Conservation (phyloP, 2,329 filamentous ascomycete species). For the Aspergillus vadensis region DNA sequence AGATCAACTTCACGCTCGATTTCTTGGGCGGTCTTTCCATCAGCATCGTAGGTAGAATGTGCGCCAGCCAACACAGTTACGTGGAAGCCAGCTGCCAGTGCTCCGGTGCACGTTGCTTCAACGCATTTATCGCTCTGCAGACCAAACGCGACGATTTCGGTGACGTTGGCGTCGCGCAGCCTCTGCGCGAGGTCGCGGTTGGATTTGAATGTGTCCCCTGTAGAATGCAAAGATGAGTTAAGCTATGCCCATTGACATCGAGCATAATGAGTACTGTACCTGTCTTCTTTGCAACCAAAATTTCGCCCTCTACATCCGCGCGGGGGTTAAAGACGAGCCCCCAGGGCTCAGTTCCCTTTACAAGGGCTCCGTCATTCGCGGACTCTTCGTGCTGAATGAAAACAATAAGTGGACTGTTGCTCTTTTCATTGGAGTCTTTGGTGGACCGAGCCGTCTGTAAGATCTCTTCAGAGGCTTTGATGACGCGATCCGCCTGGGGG, state of each 20-base stretch:
- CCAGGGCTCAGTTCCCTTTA: slow-evolving; percentile 3
- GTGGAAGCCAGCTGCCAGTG: slow-evolving; percentile 3
- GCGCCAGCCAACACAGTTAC: slow-evolving; percentile 2
- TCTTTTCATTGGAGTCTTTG: neutral
- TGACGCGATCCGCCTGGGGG: slow-evolving; percentile 2
- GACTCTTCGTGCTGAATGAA: slow-evolving; percentile 7
- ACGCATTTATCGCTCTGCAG: slow-evolving; percentile 4
- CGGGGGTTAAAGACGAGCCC: neutral
- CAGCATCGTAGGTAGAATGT: slow-evolving; percentile 7
- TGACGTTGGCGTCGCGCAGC: neutral
- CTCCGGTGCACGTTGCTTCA: slow-evolving; percentile 5
- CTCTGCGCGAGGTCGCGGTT: neutral
- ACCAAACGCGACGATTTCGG: slow-evolving; percentile 1
- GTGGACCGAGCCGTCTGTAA: neutral
- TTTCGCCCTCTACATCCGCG: neutral
- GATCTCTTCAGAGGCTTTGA: neutral
- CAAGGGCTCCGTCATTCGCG: neutral
- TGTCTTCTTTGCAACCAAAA: slow-evolving; percentile 1
- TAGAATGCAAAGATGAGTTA: neutral
- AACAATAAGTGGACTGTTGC: neutral
- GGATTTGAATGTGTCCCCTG: slow-evolving; percentile 8
- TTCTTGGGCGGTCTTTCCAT: neutral
- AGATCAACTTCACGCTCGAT: slow-evolving; percentile 4
- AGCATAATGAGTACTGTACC: neutral
- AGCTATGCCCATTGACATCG: neutral